These are phyloP conservation scores for Fusarium sp. DNA, from an alignment of 2,329 filamentous ascomycete genomes.

Conservation along the genomic window DNA sequence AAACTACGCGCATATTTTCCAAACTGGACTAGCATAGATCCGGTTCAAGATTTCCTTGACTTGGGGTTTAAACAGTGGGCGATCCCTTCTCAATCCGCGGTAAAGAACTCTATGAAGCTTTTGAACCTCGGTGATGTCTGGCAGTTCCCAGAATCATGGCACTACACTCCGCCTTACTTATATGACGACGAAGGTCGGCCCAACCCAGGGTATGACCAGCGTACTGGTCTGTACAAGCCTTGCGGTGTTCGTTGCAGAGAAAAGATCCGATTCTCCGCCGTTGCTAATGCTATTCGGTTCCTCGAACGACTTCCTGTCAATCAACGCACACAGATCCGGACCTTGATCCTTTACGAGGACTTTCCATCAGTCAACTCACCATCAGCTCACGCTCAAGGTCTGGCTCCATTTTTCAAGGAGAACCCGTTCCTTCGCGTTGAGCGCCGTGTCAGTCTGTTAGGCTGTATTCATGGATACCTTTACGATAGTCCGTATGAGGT, in stretches of 20 bases:
- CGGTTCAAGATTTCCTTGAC: fast-evolving
- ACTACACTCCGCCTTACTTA: neutral
- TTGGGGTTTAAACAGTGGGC: neutral
- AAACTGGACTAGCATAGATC: fast-evolving
- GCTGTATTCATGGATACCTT: neutral
- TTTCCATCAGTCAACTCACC: neutral
- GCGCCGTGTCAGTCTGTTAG: conserved; percentile 11
- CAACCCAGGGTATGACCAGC: neutral
- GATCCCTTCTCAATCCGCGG: neutral
- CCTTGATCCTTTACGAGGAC: conserved; percentile 12
- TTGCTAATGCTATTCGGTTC: conserved; percentile 22
- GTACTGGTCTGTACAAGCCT: neutral
- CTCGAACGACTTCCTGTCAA: neutral
- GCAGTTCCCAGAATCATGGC: neutral
- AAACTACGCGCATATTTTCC: fast-evolving
- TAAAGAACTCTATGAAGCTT: neutral
- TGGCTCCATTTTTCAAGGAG: conserved; percentile 13
- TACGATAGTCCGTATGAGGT: fast-evolving
- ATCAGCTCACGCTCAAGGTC: neutral
- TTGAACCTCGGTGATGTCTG: neutral
- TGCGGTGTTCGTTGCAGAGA: neutral
- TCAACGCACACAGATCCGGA: neutral
- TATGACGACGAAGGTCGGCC: too few relatives aligned
- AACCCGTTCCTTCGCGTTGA: conserved; percentile 24
- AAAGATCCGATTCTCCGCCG: conserved; percentile 27